Conservation (phyloP, 345 rosid genomes). For the Carallia pectinifolia region DNA sequence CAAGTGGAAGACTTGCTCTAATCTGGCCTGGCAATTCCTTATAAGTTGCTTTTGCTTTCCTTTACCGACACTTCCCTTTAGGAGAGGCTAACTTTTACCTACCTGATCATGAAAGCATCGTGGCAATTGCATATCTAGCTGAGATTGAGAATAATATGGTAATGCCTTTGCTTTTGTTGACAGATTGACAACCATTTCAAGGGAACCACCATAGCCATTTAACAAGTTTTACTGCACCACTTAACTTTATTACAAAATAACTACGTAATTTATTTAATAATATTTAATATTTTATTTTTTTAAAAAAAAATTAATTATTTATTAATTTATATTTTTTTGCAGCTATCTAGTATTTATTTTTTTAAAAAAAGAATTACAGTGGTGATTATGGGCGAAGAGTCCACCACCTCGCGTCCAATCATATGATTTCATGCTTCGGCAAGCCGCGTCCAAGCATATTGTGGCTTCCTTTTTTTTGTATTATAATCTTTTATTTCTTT, state of each 20-base stretch:
- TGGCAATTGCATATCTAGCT: not conserved
- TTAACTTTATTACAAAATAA: too few species aligned
- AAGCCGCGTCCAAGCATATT: constrained; percentile 25
- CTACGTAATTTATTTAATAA: too few species aligned
- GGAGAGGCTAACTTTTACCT: constrained; percentile 12
- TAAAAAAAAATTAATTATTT: too few species aligned
- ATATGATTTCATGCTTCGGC: constrained; percentile 13
- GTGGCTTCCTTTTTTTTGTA: not conserved
- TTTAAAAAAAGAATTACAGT: not conserved
- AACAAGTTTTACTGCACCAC: too few species aligned
- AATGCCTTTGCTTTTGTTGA: constrained; percentile 2
- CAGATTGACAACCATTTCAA: constrained; percentile 6
- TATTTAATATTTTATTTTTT: too few species aligned
- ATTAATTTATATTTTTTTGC: too few species aligned
- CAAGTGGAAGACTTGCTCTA: constrained; percentile 12
- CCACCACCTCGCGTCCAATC: not conserved
- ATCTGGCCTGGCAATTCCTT: constrained; percentile 25
- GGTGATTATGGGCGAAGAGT: constrained; percentile 1
- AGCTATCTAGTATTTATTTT: too few species aligned
- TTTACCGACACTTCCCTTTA: constrained; percentile 5
- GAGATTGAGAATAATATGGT: not conserved
- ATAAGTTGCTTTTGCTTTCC: constrained; percentile 3
- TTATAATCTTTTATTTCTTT: not conserved
- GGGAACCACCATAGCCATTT: not conserved
- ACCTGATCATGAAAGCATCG: not conserved